phyloP scores from a whole-genome alignment of 345 rosid species.

The Luvunga scandens region DNA sequence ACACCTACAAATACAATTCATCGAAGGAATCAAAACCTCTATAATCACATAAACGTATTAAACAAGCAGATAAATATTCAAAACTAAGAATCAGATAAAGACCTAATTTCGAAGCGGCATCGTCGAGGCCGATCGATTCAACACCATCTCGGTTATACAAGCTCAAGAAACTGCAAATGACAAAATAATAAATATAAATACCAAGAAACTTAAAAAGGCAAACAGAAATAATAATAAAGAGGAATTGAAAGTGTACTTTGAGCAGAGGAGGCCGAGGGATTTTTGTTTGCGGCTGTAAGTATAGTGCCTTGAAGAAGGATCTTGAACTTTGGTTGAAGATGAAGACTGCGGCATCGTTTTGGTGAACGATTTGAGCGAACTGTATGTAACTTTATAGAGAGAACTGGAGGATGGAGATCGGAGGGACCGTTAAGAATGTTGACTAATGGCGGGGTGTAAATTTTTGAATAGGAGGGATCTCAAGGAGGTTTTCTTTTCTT shows the following conservation, averaged over 20 bases:
- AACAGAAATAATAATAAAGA: not conserved
- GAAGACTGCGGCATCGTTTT: slow-evolving; percentile 19
- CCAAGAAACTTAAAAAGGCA: not conserved
- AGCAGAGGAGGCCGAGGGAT: slow-evolving; percentile 86
- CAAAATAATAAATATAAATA: not conserved
- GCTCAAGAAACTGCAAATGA: slow-evolving; percentile 57
- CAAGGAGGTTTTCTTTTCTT: not conserved
- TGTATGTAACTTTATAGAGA: not conserved
- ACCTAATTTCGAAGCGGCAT: slow-evolving; percentile 81
- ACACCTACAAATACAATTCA: slow-evolving; percentile 48
- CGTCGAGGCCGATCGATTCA: slow-evolving; percentile 76
- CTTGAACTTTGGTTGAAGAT: slow-evolving; percentile 30
- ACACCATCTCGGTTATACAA: slow-evolving; percentile 65
- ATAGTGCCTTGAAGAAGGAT: slow-evolving; percentile 51
- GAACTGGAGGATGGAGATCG: not conserved
- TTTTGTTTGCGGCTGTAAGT: slow-evolving; percentile 80
- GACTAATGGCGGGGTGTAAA: slow-evolving; percentile 15
- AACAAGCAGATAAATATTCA: not conserved
- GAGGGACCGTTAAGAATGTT: slow-evolving; percentile 20
- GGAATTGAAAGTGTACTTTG: slow-evolving; percentile 46
- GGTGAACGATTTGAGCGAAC: not conserved
- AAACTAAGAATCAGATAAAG: not conserved
- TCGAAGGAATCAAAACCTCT: not conserved
- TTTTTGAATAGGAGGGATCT: slow-evolving; percentile 12
- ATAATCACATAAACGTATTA: not conserved